These are phyloP conservation scores for Cunninghamia lanceolata DNA, from an alignment of 75 land plant species.

Conservation along the genomic window DNA sequence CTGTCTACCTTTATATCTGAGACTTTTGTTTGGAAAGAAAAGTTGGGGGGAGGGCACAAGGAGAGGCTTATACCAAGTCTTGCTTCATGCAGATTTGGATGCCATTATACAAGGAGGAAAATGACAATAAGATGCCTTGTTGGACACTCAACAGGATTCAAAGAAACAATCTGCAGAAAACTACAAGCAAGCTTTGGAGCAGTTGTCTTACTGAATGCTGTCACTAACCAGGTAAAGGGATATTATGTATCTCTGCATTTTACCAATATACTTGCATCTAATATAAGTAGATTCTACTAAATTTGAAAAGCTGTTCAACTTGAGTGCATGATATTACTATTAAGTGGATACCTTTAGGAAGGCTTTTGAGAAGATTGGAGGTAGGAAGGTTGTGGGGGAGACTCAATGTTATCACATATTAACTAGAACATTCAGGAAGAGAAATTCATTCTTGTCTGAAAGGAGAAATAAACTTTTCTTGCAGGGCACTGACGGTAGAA, in stretches of 20 bases:
- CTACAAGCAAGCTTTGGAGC: slow-evolving; percentile 5
- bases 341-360: not conserved
- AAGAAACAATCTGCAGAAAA: not conserved
- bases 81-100: slow-evolving; percentile 1
- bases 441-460: not conserved
- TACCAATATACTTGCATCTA: slow-evolving; percentile 2
- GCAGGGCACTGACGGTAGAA: slow-evolving; percentile 4
- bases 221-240: slow-evolving; percentile 8
- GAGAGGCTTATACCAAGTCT: not conserved
- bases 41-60: not conserved
- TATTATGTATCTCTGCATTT: not conserved
- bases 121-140: not conserved
- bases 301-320: not conserved
- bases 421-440: not conserved
- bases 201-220: slow-evolving; percentile 1
- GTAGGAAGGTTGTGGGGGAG: not conserved
- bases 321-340: not conserved
- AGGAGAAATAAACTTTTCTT: not conserved
- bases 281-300: not conserved
- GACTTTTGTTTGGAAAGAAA: not conserved
- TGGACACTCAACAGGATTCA: not conserved
- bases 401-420: not conserved
- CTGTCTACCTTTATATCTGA: not conserved
- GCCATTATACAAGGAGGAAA: not conserved
- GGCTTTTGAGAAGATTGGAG: not conserved